phyloP scores from a whole-genome alignment of 495 filamentous ascomycete genomes.

The Rusavskia elegans region DNA sequence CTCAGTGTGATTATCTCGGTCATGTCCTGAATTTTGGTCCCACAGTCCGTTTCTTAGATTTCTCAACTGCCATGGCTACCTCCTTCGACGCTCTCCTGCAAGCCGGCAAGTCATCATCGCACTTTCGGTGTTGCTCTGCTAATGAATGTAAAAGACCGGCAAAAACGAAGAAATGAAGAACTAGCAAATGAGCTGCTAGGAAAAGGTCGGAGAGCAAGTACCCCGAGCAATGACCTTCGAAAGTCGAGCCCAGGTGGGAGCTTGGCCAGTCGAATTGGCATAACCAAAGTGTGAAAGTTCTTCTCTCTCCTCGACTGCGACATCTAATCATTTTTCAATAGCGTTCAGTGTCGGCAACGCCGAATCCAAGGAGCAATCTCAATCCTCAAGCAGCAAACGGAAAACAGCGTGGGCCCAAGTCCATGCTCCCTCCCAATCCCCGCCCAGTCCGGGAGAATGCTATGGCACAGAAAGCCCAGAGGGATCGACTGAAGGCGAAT shows the following conservation, averaged over 20 bases:
- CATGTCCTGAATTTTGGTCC: too few species aligned
- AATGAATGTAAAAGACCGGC: constrained; percentile 33
- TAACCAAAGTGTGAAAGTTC: constrained; percentile 42
- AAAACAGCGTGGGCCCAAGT: constrained; percentile 7
- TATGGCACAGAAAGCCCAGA: constrained; percentile 23
- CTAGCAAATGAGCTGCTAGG: constrained; percentile 59
- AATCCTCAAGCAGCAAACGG: constrained; percentile 6
- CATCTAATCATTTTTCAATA: constrained; percentile 13
- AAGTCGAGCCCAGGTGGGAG: constrained; percentile 38
- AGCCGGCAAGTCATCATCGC: not conserved
- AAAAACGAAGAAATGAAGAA: constrained; percentile 51
- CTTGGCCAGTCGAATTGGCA: constrained; percentile 61
- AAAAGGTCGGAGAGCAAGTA: constrained; percentile 43
- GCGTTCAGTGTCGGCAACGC: constrained; percentile 27
- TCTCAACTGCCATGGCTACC: not conserved
- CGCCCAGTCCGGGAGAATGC: constrained; percentile 16
- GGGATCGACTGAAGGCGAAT: constrained; percentile 23
- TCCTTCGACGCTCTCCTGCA: constrained; percentile 9
- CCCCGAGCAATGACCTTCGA: constrained; percentile 30
- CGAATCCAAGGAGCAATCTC: constrained; percentile 21
- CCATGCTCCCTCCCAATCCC: constrained; percentile 12
- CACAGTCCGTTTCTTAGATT: too few species aligned
- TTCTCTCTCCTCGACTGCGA: constrained; percentile 1
- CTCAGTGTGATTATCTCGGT: too few species aligned
- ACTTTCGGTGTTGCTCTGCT: not conserved